Evolutionary conservation across 2,329 filamentous ascomycete genomes (phyloP).

Genomic region (Zymoseptoria pseudotritici): DNA sequence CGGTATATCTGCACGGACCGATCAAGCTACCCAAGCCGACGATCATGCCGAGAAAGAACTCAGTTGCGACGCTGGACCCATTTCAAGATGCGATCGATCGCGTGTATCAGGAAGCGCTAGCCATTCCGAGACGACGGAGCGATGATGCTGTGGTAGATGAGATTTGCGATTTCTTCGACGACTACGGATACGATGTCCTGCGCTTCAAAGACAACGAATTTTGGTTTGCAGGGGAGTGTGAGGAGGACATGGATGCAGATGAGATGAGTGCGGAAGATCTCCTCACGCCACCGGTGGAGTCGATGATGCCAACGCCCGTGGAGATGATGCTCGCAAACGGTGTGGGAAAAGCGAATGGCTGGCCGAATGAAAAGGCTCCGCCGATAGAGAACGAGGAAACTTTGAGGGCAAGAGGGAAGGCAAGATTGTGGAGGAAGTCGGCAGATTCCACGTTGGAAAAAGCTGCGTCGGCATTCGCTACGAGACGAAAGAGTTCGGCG

Average conservation of each 20-base stretch:
- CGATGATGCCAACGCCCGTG: slow-evolving; percentile 13
- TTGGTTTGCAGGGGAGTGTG: not conserved
- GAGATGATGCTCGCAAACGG: slow-evolving; percentile 22
- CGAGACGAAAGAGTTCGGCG: slow-evolving; percentile 3
- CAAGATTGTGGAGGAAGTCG: slow-evolving; percentile 18
- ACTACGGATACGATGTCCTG: slow-evolving; percentile 31
- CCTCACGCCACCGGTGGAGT: slow-evolving; percentile 19
- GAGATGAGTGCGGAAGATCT: slow-evolving; percentile 14
- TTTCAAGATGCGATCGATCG: slow-evolving; percentile 31
- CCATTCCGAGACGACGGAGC: slow-evolving; percentile 24
- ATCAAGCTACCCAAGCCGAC: slow-evolving; percentile 33
- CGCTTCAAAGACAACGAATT: slow-evolving; percentile 19
- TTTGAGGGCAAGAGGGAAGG: slow-evolving; percentile 23
- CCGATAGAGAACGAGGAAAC: slow-evolving; percentile 23
- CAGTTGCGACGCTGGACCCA: slow-evolving; percentile 34
- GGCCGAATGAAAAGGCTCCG: slow-evolving; percentile 3
- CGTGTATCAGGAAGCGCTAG: slow-evolving; percentile 23
- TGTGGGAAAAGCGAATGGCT: slow-evolving; percentile 9
- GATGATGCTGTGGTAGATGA: slow-evolving; percentile 33
- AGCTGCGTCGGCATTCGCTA: not conserved
- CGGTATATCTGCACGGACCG: slow-evolving; percentile 36
- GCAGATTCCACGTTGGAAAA: slow-evolving; percentile 5
- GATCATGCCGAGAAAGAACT: slow-evolving; percentile 32
- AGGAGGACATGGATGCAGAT: slow-evolving; percentile 1
- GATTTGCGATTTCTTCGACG: slow-evolving; percentile 37